Percentiles rank a stretch among this genome's conserved stretches.
Evolutionary conservation across 1,284 basidiomycete genomes (phyloP).

Genomic region (Apiotrichum montevideense): DNA sequence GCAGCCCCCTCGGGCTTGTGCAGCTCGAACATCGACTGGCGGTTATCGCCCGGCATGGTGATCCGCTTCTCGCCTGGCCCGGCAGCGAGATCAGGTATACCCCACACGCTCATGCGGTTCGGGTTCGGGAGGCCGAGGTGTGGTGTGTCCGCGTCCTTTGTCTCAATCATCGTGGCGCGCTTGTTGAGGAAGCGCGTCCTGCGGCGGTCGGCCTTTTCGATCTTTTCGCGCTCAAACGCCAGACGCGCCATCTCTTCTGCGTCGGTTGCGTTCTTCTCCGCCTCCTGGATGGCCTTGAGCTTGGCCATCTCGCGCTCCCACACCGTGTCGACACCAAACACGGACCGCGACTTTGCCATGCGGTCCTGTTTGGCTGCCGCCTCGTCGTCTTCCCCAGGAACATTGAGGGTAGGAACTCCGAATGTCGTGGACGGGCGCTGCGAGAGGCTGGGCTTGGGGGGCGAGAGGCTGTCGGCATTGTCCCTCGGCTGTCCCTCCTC

Average conservation of each 20-base stretch:
- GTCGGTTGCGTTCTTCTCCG: slow-evolving; percentile 17
- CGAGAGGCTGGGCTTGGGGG: neutral
- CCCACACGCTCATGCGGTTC: neutral
- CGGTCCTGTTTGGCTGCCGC: slow-evolving; percentile 6
- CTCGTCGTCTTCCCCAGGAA: slow-evolving; percentile 9
- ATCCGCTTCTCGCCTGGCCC: neutral
- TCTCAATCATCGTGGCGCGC: neutral
- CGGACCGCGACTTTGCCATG: slow-evolving; percentile 33
- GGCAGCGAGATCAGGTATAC: neutral
- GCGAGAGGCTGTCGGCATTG: neutral
- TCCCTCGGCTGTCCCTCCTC: neutral
- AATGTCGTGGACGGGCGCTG: neutral
- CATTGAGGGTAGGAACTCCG: slow-evolving; percentile 2
- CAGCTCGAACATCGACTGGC: neutral
- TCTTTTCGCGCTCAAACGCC: slow-evolving; percentile 8
- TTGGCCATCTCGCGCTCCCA: slow-evolving; percentile 46
- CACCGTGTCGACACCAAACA: slow-evolving; percentile 43
- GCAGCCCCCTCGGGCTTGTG: neutral
- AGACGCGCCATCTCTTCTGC: slow-evolving; percentile 14
- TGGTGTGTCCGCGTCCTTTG: neutral
- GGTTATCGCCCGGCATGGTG: slow-evolving; percentile 1
- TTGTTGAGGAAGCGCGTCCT: slow-evolving; percentile 4
- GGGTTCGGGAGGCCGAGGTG: slow-evolving; percentile 2
- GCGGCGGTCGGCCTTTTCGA: slow-evolving; percentile 6
- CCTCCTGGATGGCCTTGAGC: slow-evolving; percentile 31